Conservation (phyloP, 2,329 filamentous ascomycete genomes). For the Camillea tinctor region DNA sequence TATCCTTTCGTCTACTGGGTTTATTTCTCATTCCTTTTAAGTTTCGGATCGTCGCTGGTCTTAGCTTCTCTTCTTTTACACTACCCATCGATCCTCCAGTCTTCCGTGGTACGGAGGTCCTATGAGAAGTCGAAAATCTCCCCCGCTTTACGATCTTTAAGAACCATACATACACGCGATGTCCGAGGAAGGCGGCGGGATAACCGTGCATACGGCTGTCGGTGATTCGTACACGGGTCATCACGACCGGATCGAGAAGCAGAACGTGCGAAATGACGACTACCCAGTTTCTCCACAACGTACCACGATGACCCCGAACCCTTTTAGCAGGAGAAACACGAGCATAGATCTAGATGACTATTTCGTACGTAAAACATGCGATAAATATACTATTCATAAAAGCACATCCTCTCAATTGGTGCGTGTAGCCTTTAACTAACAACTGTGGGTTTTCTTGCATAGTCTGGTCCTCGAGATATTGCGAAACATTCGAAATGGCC, state of each 20-base stretch:
- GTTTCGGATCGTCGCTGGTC: neutral
- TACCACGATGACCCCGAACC: conserved; percentile 27
- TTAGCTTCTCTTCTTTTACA: neutral
- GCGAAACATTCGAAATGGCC: conserved; percentile 77
- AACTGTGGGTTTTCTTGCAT: neutral
- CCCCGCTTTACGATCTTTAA: neutral
- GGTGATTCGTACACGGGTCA: conserved; percentile 16
- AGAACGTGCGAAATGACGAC: conserved; percentile 11
- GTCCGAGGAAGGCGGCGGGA: conserved; percentile 23
- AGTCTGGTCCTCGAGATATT: conserved; percentile 65
- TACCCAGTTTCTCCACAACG: conserved; percentile 22
- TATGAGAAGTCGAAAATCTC: neutral
- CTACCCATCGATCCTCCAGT: neutral
- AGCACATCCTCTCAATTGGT: neutral
- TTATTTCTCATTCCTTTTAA: neutral
- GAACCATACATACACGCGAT: conserved; percentile 16
- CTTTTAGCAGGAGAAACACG: conserved; percentile 33
- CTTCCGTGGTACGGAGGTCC: neutral
- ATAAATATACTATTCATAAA: neutral
- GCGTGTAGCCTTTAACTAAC: neutral
- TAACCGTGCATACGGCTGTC: conserved; percentile 4
- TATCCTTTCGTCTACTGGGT: neutral
- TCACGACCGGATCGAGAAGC: conserved; percentile 10
- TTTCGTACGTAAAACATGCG: conserved; percentile 35
- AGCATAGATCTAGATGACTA: conserved; percentile 44